Evolutionary conservation across 306 rosid genomes (phyloP), one percentile per base, ranked within the genome.

Genomic region (Quercus glauca): DNA sequence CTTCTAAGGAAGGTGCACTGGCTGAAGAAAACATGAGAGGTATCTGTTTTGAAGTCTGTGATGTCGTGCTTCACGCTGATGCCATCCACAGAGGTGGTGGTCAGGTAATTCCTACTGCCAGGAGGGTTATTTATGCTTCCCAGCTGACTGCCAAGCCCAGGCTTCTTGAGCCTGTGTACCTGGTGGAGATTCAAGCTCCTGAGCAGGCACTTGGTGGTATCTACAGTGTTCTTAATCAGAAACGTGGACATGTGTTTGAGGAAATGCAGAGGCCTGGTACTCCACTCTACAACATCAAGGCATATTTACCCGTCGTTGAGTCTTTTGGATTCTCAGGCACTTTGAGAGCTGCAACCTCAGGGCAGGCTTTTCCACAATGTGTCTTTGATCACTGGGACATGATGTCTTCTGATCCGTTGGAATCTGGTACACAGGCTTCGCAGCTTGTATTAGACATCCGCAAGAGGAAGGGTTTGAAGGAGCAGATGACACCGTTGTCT

Each of bases 381-480:
- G 97, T 94, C 41, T 94, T 94, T 20, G 99, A 94, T 79, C 99
- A 94, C 69, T 94, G 98, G 99, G 98, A 95, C 13, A 90, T 83
- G 94, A 93, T 95, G 98, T 26, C 86, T 0, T 92, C 97, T 0
- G 98, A 95, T 71, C 99, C 98, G 33, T 73, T 91, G 85, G 99
- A 95, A 65, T 0, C 89, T 45, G 94, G 94, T 0, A 83, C 99
- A 12, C 96, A 91, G 45, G 97, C 99, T 51, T 3, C 93, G 0
- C 28, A 10, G 6, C 87, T 91, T 63, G 96, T 93, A 2, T 2
- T 87, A 0, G 94, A 95, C 55, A 90, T 93, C 80, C 92, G 98
- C 1, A 95, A 89, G 92, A 95, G 99, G 89, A 95, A 93, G 90
- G 98, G 99, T 0, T 88, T 95, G 93, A 93, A 93, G 95, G 93